phyloP scores from a whole-genome alignment of 768 basidiomycete species.

The Kwoniella newhampshirensis region DNA sequence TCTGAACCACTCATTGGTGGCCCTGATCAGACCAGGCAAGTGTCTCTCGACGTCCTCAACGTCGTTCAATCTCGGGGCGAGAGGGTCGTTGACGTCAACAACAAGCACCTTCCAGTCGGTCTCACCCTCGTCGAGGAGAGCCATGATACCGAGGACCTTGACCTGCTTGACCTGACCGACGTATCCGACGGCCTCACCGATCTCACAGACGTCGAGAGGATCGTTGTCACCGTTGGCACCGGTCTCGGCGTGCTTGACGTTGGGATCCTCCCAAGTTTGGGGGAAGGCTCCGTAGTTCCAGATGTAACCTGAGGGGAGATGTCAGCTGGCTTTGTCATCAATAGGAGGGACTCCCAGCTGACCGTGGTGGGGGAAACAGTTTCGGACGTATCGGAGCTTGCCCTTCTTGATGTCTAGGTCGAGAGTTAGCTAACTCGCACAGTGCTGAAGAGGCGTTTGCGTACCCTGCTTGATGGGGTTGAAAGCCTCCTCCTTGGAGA shows the following conservation, averaged over 20 bases:
- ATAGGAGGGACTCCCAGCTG: constrained; percentile 55
- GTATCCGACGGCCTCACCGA: constrained; percentile 97
- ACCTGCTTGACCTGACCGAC: constrained; percentile 98
- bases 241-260: constrained; percentile 83
- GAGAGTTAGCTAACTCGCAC: constrained; percentile 4
- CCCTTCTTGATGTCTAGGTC: constrained; percentile 79
- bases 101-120: constrained; percentile 99
- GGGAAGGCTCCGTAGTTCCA: constrained; percentile 99
- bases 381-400: constrained; percentile 92
- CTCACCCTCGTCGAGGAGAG: constrained; percentile 97
- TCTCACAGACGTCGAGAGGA: constrained; percentile 99
- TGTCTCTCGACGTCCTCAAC: constrained; percentile 98
- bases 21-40: constrained; percentile 91
- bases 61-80: constrained; percentile 95
- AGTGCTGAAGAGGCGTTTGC: constrained; percentile 4
- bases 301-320: constrained; percentile 59
- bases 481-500: constrained; percentile 96
- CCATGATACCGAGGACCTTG: constrained; percentile 99
- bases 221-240: constrained; percentile 99
- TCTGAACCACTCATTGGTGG: constrained; percentile 98
- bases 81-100: constrained; percentile 91
- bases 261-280: constrained; percentile 98
- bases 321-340: not conserved
- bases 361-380: constrained; percentile 99
- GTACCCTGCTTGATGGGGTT: constrained; percentile 96